A percentile compares a stretch with the other conserved stretches of the same genome.
Evolutionary conservation across 176 grass and related monocot species (phyloP).

Genomic region (Olyra latifolia): DNA sequence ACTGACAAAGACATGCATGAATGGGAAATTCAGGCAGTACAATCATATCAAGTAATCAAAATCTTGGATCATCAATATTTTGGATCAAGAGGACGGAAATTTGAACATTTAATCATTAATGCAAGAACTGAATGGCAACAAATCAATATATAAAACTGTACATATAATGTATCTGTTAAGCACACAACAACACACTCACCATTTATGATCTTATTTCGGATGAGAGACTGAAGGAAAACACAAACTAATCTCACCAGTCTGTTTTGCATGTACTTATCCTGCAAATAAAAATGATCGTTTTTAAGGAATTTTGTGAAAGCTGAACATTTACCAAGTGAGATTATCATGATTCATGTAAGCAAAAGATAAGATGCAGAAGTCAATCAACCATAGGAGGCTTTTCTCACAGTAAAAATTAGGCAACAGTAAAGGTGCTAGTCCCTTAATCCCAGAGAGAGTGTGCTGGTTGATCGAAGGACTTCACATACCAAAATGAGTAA

Average conservation of each 20-base stretch:
- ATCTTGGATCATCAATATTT: constrained; percentile 23
- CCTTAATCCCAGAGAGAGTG: not conserved
- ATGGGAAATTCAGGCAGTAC: not conserved
- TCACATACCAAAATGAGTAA: not conserved
- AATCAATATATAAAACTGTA: not conserved
- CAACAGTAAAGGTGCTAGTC: not conserved
- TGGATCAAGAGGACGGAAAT: not conserved
- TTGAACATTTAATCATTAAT: not conserved
- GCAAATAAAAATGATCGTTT: constrained; percentile 29
- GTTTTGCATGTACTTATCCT: constrained; percentile 99
- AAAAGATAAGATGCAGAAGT: not conserved
- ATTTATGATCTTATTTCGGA: constrained; percentile 97
- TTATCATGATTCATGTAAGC: not conserved
- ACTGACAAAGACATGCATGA: not conserved
- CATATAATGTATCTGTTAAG: not conserved
- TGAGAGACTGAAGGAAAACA: constrained; percentile 94
- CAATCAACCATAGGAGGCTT: not conserved
- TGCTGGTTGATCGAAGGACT: not conserved
- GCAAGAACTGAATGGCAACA: not conserved
- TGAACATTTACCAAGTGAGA: not conserved
- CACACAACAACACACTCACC: constrained; percentile 53
- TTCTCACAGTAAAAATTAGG: not conserved
- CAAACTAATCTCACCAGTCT: constrained; percentile 98
- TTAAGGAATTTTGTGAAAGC: not conserved
- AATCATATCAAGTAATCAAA: constrained; percentile 4